These are phyloP conservation scores for Candida ponderosae DNA, from an alignment of 805 yeast species.

Conservation along the genomic window DNA sequence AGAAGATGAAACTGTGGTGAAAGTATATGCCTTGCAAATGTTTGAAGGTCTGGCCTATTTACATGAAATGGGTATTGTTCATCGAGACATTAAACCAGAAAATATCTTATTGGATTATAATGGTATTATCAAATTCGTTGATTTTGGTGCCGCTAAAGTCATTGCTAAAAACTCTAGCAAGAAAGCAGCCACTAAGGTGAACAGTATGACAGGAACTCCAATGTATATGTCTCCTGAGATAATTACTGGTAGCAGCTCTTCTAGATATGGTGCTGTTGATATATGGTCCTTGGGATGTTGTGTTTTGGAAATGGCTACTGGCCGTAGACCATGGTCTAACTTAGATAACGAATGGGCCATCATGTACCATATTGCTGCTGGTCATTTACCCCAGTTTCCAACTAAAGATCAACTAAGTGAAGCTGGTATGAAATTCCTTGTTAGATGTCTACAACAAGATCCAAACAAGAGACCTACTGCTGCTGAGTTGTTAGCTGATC, in stretches of 20 bases:
- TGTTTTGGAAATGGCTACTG: conserved; percentile 93
- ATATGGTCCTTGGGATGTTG: conserved; percentile 98
- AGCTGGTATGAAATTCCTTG: conserved; percentile 63
- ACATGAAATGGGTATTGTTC: conserved; percentile 93
- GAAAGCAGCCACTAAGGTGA: conserved; percentile 22
- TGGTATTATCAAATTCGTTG: conserved; percentile 92
- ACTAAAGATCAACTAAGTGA: conserved; percentile 66
- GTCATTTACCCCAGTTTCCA: conserved; percentile 85
- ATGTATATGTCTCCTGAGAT: conserved; percentile 99
- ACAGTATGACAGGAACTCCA: conserved; percentile 75
- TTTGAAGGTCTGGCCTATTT: conserved; percentile 91
- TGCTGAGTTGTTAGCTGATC: conserved; percentile 74
- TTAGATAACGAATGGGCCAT: conserved; percentile 97
- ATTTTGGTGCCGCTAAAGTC: conserved; percentile 96
- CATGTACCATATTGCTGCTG: conserved; percentile 97
- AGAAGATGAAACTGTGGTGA: conserved; percentile 90
- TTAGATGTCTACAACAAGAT: conserved; percentile 73
- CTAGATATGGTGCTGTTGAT: conserved; percentile 44
- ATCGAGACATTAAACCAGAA: conserved; percentile 94
- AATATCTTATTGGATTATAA: conserved; percentile 83
- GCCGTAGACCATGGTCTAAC: conserved; percentile 93
- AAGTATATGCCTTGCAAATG: conserved; percentile 85
- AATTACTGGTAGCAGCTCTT: conserved; percentile 59
- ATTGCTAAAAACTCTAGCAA: conserved; percentile 53
- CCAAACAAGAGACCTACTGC: conserved; percentile 80